Conservation (phyloP, 2,329 filamentous ascomycete genomes). For the Alternaria sp. region DNA sequence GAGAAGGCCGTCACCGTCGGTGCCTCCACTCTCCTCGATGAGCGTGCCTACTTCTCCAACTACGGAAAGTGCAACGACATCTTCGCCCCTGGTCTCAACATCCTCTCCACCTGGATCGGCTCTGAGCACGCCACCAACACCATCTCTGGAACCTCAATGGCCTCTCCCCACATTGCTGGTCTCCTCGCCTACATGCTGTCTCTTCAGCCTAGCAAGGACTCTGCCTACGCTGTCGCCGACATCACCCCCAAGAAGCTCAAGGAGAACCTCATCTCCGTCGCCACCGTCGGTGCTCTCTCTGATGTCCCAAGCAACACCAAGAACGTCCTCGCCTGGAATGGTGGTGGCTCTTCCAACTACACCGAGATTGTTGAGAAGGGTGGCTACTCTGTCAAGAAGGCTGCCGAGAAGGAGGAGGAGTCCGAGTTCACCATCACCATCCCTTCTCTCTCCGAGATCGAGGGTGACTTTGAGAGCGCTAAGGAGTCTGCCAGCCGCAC, state of each 20-base stretch:
- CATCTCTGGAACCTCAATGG: constrained; percentile 99
- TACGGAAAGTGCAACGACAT: constrained; percentile 99
- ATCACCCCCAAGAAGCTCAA: constrained; percentile 96
- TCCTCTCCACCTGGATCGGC: constrained; percentile 97
- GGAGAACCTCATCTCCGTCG: constrained; percentile 81
- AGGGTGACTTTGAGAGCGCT: constrained; percentile 46
- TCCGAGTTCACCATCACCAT: constrained; percentile 45
- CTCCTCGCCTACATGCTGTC: constrained; percentile 98
- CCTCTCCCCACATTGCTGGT: constrained; percentile 94
- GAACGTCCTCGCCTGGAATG: constrained; percentile 99
- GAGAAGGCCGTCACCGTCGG: constrained; percentile 93
- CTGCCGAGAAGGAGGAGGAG: constrained; percentile 43
- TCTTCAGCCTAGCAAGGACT: constrained; percentile 88
- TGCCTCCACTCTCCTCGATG: constrained; percentile 89
- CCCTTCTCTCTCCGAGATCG: constrained; percentile 44
- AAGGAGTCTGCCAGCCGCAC: constrained; percentile 49
- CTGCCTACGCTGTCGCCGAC: constrained; percentile 85
- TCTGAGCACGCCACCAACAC: constrained; percentile 96
- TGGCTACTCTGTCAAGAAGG: constrained; percentile 65
- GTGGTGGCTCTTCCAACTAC: constrained; percentile 93
- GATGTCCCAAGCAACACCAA: constrained; percentile 86
- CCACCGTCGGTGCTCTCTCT: constrained; percentile 76
- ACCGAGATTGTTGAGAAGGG: constrained; percentile 77
- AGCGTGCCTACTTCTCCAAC: constrained; percentile 99
- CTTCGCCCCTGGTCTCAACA: constrained; percentile 96